Conservation (phyloP, 257 asterid species). For the Penstemon eatonii region DNA sequence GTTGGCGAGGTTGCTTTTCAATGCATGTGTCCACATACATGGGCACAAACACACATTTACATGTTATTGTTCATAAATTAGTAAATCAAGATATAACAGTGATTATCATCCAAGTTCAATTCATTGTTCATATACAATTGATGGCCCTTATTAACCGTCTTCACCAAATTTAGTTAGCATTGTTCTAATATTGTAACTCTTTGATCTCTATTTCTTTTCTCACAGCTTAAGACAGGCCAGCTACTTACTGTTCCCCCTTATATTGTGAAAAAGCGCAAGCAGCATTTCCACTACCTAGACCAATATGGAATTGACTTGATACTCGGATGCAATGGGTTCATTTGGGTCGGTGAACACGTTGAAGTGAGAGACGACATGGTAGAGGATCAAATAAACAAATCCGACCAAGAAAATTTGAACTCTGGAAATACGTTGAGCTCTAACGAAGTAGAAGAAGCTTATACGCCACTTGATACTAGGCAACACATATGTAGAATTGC, state of each 20-base stretch:
- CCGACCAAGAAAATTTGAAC: slow-evolving; percentile 41
- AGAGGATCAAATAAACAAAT: slow-evolving; percentile 51
- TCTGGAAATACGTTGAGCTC: slow-evolving; percentile 27
- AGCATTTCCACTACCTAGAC: slow-evolving; percentile 81
- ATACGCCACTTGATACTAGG: slow-evolving; percentile 59
- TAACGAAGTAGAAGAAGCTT: slow-evolving; percentile 44
- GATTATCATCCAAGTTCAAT: no score
- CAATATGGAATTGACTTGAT: slow-evolving; percentile 78
- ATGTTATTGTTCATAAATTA: no score
- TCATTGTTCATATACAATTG: no score
- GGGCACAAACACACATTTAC: background rate
- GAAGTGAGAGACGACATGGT: slow-evolving; percentile 66
- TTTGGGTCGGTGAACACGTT: slow-evolving; percentile 94
- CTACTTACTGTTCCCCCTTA: slow-evolving; percentile 72
- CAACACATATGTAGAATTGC: slow-evolving; percentile 75
- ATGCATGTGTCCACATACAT: background rate
- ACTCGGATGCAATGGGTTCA: slow-evolving; percentile 84
- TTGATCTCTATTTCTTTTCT: background rate
- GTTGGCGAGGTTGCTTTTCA: background rate
- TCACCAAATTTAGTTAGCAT: background rate
- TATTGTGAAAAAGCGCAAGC: slow-evolving; percentile 86
- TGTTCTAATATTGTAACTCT: background rate
- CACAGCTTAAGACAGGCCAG: slow-evolving; percentile 87
- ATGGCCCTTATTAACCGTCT: background rate
- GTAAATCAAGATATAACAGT: no score